These are phyloP conservation scores for Candida arabinofermentans DNA, from an alignment of 805 yeast genomes.

Conservation along the genomic window DNA sequence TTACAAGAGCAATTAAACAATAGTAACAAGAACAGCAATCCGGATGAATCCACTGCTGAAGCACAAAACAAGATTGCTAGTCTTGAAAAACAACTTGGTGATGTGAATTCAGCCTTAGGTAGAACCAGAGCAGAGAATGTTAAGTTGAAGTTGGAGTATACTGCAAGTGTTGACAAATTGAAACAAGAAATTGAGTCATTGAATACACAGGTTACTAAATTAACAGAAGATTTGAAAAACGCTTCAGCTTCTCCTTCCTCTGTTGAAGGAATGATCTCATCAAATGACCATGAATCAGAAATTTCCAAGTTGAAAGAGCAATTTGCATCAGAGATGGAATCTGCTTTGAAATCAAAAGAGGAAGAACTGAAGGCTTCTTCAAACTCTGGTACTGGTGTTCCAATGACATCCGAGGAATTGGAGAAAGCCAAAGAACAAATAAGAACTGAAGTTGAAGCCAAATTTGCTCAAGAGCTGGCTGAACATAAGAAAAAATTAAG, in stretches of 20 bases:
- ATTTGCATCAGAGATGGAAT: constrained; percentile 18
- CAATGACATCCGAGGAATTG: constrained; percentile 4
- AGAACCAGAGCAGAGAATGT: constrained; percentile 11
- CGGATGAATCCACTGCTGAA: background rate
- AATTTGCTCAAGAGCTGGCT: constrained; percentile 27
- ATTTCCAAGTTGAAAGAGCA: constrained; percentile 18
- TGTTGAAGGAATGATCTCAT: background rate
- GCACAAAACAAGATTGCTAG: background rate
- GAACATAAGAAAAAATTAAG: constrained; percentile 33
- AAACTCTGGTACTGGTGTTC: constrained; percentile 13
- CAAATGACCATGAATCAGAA: background rate
- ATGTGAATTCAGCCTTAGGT: constrained; percentile 5
- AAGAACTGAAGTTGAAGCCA: constrained; percentile 30
- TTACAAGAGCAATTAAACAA: constrained; percentile 11
- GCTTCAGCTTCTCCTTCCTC: background rate
- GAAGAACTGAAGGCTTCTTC: constrained; percentile 12
- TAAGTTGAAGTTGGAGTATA: constrained; percentile 13
- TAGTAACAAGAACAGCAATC: background rate
- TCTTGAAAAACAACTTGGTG: constrained; percentile 3
- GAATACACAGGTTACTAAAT: constrained; percentile 13
- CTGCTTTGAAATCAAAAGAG: constrained; percentile 15
- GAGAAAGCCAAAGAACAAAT: constrained; percentile 23
- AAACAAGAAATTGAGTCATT: constrained; percentile 14
- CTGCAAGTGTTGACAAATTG: constrained; percentile 10
- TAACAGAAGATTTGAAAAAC: constrained; percentile 5